Conservation (phyloP, 352 stramenopile species). For the Phytophthora pluvialis region DNA sequence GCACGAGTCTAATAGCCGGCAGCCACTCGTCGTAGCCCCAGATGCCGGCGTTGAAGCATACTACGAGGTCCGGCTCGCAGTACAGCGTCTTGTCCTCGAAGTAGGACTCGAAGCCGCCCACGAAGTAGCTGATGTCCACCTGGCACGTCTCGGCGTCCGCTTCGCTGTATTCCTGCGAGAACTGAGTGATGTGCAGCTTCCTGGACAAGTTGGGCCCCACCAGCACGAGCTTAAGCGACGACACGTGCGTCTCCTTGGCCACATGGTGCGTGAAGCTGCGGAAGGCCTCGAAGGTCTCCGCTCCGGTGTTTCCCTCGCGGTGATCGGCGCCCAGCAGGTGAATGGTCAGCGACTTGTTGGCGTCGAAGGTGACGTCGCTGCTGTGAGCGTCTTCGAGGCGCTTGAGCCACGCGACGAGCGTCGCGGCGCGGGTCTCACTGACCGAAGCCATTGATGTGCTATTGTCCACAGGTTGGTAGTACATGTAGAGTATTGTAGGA, state of each 20-base stretch:
- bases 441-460: no score
- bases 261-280: conserved; percentile 49
- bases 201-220: conserved; percentile 77
- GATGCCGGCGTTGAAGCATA: conserved; percentile 88
- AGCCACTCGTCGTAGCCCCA: conserved; percentile 91
- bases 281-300: conserved; percentile 71
- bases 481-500: conserved; percentile 8
- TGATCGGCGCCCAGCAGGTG: conserved; percentile 81
- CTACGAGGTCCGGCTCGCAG: conserved; percentile 57
- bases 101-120: conserved; percentile 70
- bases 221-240: conserved; percentile 62
- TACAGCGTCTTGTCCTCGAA: conserved; percentile 54
- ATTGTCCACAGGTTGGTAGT: neutral
- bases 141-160: conserved; percentile 28
- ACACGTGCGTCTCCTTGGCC: conserved; percentile 39
- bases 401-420: conserved; percentile 39
- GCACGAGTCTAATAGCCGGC: conserved; percentile 69
- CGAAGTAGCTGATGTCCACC: conserved; percentile 72
- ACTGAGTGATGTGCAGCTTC: conserved; percentile 48
- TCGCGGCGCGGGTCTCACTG: conserved; percentile 38
- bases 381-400: conserved; percentile 32
- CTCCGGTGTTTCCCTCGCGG: conserved; percentile 67
- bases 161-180: conserved; percentile 29
- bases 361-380: conserved; percentile 2
- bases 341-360: conserved; percentile 45